Percentiles rank a stretch among this genome's conserved stretches.
Conservation (phyloP, 306 rosid species). For the Cotoneaster glaucophyllus region DNA sequence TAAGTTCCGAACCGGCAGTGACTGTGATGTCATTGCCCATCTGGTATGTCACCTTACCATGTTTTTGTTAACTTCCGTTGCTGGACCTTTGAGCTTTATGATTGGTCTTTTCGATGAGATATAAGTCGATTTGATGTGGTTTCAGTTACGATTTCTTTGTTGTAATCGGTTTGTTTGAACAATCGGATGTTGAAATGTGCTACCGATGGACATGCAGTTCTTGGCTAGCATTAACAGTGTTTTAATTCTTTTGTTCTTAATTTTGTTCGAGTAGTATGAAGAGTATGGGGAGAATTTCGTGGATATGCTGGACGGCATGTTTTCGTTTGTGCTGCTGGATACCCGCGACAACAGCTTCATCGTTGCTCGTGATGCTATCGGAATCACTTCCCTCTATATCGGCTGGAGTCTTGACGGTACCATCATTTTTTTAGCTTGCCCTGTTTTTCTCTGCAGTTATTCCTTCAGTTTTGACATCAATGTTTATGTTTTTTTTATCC, state of each 20-base stretch:
- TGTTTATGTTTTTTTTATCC: neutral
- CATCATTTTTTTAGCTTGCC: neutral
- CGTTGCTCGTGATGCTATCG: conserved; percentile 95
- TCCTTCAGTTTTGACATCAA: neutral
- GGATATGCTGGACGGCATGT: conserved; percentile 89
- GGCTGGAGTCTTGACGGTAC: conserved; percentile 98
- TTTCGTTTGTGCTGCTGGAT: conserved; percentile 83
- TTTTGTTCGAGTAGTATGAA: conserved; percentile 52
- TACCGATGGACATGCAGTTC: neutral
- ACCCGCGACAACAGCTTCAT: conserved; percentile 91
- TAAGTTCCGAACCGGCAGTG: conserved; percentile 80
- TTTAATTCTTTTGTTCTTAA: neutral
- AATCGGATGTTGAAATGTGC: neutral
- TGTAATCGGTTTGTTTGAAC: too few species aligned
- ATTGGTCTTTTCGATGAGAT: neutral
- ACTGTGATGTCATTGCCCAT: conserved; percentile 94
- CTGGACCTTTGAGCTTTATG: neutral
- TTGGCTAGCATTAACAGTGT: neutral
- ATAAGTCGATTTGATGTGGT: neutral
- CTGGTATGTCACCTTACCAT: conserved; percentile 39
- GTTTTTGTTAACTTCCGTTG: neutral
- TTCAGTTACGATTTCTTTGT: too few species aligned
- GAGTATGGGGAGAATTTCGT: conserved; percentile 79
- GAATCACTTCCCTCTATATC: conserved; percentile 85
- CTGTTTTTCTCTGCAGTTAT: neutral